Conservation (phyloP, 345 rosid genomes). For the Cochlearia excelsa region DNA sequence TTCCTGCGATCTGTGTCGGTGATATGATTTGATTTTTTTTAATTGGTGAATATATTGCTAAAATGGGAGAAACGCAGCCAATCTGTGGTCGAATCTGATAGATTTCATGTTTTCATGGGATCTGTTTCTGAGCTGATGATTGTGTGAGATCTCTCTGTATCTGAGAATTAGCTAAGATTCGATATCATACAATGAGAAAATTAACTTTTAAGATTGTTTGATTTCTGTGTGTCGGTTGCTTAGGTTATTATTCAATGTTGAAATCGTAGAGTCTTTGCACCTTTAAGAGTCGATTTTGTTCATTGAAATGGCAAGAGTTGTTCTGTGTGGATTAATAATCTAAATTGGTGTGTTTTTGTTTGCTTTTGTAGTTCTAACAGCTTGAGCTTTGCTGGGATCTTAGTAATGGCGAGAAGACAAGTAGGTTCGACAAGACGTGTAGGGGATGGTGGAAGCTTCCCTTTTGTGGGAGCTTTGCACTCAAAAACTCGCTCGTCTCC, state of each 20-base stretch:
- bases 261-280: too few relatives aligned
- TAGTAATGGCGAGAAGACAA: slow-evolving; percentile 80
- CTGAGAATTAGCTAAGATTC: neutral
- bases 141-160: slow-evolving; percentile 15
- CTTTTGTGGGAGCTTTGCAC: slow-evolving; percentile 65
- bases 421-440: slow-evolving; percentile 71
- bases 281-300: too few relatives aligned
- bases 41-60: too few relatives aligned
- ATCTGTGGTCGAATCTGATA: slow-evolving; percentile 13
- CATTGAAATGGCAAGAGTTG: neutral
- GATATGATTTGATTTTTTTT: too few relatives aligned
- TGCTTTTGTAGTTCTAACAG: slow-evolving; percentile 1
- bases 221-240: too few relatives aligned
- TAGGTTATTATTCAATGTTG: too few relatives aligned
- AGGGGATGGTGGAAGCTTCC: slow-evolving; percentile 71
- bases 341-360: neutral
- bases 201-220: too few relatives aligned
- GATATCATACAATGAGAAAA: too few relatives aligned
- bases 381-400: slow-evolving; percentile 14
- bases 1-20: too few relatives aligned
- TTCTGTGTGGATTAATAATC: neutral
- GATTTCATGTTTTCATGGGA: slow-evolving; percentile 8
- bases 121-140: slow-evolving; percentile 10
- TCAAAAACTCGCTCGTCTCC: slow-evolving; percentile 85
- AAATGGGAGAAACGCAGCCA: slow-evolving; percentile 6